A percentile compares a stretch with the other conserved stretches of the same genome.
Conservation (phyloP, 495 filamentous ascomycete genomes). For the Ascodesmis nigricans region DNA sequence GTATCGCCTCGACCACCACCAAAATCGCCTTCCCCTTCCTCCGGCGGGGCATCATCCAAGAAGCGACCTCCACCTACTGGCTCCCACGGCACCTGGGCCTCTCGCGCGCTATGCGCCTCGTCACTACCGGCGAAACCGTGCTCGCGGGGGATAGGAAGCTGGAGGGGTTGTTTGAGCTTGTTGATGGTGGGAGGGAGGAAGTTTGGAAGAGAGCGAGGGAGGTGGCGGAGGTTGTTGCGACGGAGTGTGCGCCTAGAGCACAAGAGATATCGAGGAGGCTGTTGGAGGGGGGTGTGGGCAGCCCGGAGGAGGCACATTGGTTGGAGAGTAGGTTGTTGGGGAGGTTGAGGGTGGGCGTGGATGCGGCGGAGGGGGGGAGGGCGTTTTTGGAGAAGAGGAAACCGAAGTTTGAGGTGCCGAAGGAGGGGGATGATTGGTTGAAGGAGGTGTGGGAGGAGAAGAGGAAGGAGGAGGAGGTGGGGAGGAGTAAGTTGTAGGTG, state of each 20-base stretch:
- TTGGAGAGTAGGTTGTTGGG: constrained; percentile 31
- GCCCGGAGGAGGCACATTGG: constrained; percentile 31
- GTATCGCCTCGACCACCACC: constrained; percentile 28
- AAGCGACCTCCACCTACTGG: constrained; percentile 35
- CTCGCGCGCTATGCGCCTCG: constrained; percentile 29
- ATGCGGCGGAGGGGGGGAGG: constrained; percentile 23
- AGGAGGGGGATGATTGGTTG: neutral
- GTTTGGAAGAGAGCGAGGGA: constrained; percentile 30
- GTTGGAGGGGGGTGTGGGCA: constrained; percentile 30
- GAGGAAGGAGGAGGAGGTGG: no score
- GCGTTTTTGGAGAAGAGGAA: constrained; percentile 22
- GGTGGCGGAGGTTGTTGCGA: constrained; percentile 30
- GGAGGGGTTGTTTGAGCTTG: constrained; percentile 30
- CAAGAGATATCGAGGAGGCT: constrained; percentile 28
- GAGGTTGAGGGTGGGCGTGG: constrained; percentile 25
- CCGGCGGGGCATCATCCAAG: constrained; percentile 33
- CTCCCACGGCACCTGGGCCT: constrained; percentile 33
- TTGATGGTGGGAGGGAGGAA: constrained; percentile 24
- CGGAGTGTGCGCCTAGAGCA: constrained; percentile 29
- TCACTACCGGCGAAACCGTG: constrained; percentile 18
- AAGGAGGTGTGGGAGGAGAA: neutral
- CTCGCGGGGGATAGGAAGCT: constrained; percentile 25
- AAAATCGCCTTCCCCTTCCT: constrained; percentile 39
- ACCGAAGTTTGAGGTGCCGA: neutral
- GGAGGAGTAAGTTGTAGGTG: no score